These are phyloP conservation scores for Nothophytophthora sp. DNA, from an alignment of 352 stramenopile genomes.

Conservation along the genomic window DNA sequence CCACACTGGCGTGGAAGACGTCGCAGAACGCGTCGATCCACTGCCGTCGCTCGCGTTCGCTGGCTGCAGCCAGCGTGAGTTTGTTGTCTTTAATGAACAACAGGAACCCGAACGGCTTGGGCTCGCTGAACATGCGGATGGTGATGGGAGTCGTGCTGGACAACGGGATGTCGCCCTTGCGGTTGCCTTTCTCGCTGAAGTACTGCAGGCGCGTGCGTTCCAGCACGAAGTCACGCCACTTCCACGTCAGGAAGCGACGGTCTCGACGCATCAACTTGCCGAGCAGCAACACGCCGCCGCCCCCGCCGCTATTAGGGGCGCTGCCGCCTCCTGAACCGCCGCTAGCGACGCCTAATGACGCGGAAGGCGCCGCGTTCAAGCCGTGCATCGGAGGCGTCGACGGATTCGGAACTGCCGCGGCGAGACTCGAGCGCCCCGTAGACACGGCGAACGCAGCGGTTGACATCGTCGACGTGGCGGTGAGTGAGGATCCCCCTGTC, in stretches of 20 bases:
- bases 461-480: no score
- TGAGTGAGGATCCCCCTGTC: no score
- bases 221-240: constrained; percentile 81
- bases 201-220: constrained; percentile 72
- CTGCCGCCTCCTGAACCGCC: no score
- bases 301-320: constrained; percentile 4
- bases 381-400: no score
- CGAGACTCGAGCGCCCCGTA: no score
- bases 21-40: constrained; percentile 85
- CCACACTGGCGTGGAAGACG: constrained; percentile 74
- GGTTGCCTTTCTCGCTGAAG: constrained; percentile 74
- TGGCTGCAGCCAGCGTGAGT: constrained; percentile 71
- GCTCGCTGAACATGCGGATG: constrained; percentile 67
- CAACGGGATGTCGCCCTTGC: constrained; percentile 73
- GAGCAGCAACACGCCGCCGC: constrained; percentile 45
- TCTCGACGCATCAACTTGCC: constrained; percentile 79
- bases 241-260: constrained; percentile 81
- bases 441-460: no score
- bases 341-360: no score
- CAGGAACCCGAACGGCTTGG: constrained; percentile 73
- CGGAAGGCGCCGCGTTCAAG: no score
- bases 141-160: constrained; percentile 66
- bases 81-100: constrained; percentile 84
- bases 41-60: constrained; percentile 61
- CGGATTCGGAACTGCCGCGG: no score